A percentile compares a stretch with the other conserved stretches of the same genome.
These are phyloP conservation scores for Hortaea werneckii DNA, from an alignment of 2,329 filamentous ascomycete genomes.

Conservation along the genomic window DNA sequence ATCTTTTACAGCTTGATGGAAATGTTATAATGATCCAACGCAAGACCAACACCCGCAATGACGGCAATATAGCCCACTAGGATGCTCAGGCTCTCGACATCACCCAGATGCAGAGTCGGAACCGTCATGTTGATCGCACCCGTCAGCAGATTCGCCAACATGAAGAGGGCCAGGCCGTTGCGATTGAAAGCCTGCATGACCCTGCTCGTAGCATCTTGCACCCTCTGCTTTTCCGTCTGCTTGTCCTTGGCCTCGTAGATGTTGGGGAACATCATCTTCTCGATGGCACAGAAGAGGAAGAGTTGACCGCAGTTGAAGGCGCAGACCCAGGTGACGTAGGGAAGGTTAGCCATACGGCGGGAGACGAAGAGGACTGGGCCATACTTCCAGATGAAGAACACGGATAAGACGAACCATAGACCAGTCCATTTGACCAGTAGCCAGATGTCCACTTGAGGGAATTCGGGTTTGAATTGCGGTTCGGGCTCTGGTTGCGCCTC, in stretches of 20 bases:
- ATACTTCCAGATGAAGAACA: slow-evolving; percentile 57
- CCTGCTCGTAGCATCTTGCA: slow-evolving; percentile 62
- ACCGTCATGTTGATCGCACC: slow-evolving; percentile 81
- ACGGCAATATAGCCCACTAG: slow-evolving; percentile 61
- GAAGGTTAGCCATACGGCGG: slow-evolving; percentile 80
- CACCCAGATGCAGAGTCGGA: slow-evolving; percentile 64
- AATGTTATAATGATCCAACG: slow-evolving; percentile 54
- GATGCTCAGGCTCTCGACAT: slow-evolving; percentile 58
- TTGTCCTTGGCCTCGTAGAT: slow-evolving; percentile 49
- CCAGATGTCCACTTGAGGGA: slow-evolving; percentile 18
- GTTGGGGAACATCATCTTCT: slow-evolving; percentile 66
- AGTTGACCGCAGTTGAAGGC: slow-evolving; percentile 84
- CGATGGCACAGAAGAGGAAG: slow-evolving; percentile 64
- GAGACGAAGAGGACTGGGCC: slow-evolving; percentile 71
- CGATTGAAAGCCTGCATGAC: slow-evolving; percentile 79
- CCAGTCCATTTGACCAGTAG: slow-evolving; percentile 55
- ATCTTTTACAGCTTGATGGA: slow-evolving; percentile 55
- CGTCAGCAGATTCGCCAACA: slow-evolving; percentile 81
- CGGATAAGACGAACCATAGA: slow-evolving; percentile 62
- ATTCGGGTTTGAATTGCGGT: slow-evolving; percentile 14
- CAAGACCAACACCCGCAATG: slow-evolving; percentile 58
- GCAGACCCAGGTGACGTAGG: slow-evolving; percentile 87
- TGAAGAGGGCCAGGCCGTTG: slow-evolving; percentile 76
- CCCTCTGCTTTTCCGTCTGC: slow-evolving; percentile 52
- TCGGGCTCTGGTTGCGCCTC: not conserved